Conservation (phyloP, 306 rosid genomes). For the Spatholobus suberectus region DNA sequence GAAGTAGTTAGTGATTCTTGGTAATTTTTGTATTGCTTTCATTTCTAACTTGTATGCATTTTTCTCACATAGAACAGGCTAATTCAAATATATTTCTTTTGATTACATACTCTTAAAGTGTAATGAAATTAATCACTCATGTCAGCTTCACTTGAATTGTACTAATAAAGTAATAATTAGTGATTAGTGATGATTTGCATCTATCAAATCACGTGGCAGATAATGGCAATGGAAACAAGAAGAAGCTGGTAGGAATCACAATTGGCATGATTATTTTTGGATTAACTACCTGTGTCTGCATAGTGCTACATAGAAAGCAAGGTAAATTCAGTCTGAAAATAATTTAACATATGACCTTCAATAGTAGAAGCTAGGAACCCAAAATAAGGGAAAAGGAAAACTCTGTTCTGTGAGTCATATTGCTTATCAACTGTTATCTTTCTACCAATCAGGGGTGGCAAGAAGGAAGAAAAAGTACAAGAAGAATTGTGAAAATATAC, state of each 20-base stretch:
- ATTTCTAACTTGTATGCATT: background rate
- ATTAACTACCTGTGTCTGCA: background rate
- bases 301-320: background rate
- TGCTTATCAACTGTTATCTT: background rate
- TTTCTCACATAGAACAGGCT: background rate
- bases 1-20: background rate
- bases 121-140: background rate
- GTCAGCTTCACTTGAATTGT: background rate
- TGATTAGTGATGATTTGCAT: background rate
- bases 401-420: background rate
- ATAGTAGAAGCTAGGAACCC: background rate
- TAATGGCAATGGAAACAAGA: conserved; percentile 1
- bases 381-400: background rate
- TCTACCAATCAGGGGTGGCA: background rate
- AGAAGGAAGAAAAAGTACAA: background rate
- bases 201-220: background rate
- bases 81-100: background rate
- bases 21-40: background rate
- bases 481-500: conserved; percentile 11
- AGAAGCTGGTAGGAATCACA: conserved; percentile 1
- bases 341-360: background rate
- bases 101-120: background rate
- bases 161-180: background rate
- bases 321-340: background rate
- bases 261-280: conserved; percentile 7